Evolutionary conservation across 805 yeast species (phyloP).

Genomic region (Teunomyces stri): DNA sequence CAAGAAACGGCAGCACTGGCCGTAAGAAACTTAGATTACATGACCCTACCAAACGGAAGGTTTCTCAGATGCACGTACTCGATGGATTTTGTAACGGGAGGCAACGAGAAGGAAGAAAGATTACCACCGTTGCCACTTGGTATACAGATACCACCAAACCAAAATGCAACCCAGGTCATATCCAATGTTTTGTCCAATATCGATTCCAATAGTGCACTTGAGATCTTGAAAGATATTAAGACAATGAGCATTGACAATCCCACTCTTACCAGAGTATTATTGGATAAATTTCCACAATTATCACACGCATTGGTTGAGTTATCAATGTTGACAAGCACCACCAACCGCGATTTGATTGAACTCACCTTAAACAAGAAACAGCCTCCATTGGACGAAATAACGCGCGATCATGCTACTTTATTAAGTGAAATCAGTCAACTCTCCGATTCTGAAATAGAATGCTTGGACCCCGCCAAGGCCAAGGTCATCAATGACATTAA

Average conservation of each 20-base stretch:
- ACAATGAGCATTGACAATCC: conserved; percentile 57
- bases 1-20: conserved; percentile 87
- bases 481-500: conserved; percentile 14
- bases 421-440: conserved; percentile 28
- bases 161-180: conserved; percentile 32
- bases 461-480: conserved; percentile 22
- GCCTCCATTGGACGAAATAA: conserved; percentile 27
- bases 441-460: conserved; percentile 27
- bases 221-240: conserved; percentile 50
- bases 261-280: conserved; percentile 53
- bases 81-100: conserved; percentile 14
- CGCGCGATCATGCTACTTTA: conserved; percentile 32
- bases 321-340: conserved; percentile 36
- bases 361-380: conserved; percentile 34
- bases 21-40: conserved; percentile 80
- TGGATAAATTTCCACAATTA: conserved; percentile 76
- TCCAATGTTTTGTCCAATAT: conserved; percentile 20
- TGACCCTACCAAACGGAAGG: conserved; percentile 61
- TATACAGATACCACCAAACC: conserved; percentile 38
- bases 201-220: conserved; percentile 21
- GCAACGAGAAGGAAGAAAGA: conserved; percentile 19
- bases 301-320: conserved; percentile 80
- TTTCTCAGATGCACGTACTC: conserved; percentile 73
- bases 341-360: conserved; percentile 36
- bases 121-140: conserved; percentile 44